A percentile compares a stretch with the other conserved stretches of the same genome.
Evolutionary conservation across 352 stramenopile genomes (phyloP).

Genomic region (Pythium chondricola): DNA sequence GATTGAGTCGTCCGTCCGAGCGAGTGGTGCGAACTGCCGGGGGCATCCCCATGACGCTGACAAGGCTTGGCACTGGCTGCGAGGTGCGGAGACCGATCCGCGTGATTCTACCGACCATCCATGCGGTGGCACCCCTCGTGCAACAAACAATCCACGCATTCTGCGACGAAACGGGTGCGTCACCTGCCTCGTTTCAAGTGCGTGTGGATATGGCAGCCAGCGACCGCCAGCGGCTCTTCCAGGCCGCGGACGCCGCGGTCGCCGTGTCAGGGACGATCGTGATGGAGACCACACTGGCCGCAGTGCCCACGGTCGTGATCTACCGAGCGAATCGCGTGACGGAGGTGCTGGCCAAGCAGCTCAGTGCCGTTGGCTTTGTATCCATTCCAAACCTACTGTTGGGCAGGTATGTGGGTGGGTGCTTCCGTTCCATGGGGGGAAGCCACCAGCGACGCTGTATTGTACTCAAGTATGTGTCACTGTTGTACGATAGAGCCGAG

Average conservation of each 20-base stretch:
- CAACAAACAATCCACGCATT: conserved; percentile 11
- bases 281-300: conserved; percentile 48
- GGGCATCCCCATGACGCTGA: conserved; percentile 11
- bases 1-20: conserved; percentile 19
- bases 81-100: conserved; percentile 25
- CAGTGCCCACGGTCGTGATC: conserved; percentile 56
- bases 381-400: conserved; percentile 69
- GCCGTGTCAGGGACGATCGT: conserved; percentile 71
- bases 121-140: conserved; percentile 22
- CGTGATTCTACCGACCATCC: conserved; percentile 59
- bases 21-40: conserved; percentile 5
- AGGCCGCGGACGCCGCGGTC: conserved; percentile 43
- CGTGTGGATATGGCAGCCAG: neutral
- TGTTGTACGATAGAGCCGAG: conserved; percentile 18
- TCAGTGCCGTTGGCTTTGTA: conserved; percentile 65
- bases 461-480: neutral
- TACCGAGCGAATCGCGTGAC: conserved; percentile 66
- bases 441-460: neutral
- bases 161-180: neutral
- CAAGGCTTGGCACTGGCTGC: conserved; percentile 3
- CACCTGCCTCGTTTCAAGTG: neutral
- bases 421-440: neutral
- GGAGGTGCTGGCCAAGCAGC: conserved; percentile 36
- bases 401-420: conserved; percentile 24
- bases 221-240: conserved; percentile 3